Conservation (phyloP, 257 asterid species). For the Ocimum tenuiflorum region DNA sequence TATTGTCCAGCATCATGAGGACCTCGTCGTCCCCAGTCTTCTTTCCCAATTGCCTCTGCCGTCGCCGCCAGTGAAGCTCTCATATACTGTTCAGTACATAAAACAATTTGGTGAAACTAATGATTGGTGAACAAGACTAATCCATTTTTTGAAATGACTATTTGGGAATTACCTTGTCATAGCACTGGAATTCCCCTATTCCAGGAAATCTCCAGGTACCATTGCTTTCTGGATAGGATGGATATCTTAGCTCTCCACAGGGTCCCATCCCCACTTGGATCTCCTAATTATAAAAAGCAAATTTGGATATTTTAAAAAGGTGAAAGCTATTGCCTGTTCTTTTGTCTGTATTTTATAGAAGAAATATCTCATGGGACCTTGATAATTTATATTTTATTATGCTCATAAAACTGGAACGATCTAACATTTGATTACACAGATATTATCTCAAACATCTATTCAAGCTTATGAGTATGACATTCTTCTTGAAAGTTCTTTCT, state of each 20-base stretch:
- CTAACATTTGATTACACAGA: background rate
- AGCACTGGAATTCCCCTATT: constrained; percentile 87
- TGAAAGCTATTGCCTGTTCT: constrained; percentile 14
- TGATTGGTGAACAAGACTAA: background rate
- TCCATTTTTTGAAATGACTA: background rate
- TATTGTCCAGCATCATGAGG: constrained; percentile 84
- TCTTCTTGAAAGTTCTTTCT: background rate
- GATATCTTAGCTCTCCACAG: constrained; percentile 93
- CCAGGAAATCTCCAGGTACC: constrained; percentile 91
- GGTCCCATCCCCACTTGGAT: constrained; percentile 98
- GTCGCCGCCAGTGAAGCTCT: constrained; percentile 79
- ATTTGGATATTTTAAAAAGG: constrained; percentile 13
- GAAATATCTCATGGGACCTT: constrained; percentile 15
- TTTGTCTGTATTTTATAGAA: constrained; percentile 2
- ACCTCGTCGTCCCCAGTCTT: constrained; percentile 70
- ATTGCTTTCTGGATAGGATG: constrained; percentile 87
- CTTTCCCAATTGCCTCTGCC: constrained; percentile 56
- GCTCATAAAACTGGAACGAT: no score
- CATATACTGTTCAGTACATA: constrained; percentile 56
- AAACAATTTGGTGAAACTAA: constrained; percentile 9
- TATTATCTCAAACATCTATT: background rate
- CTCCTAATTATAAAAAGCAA: constrained; percentile 44
- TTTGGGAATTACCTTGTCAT: constrained; percentile 56
- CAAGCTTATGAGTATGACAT: background rate
- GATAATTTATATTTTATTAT: constrained; percentile 2